phyloP scores from a whole-genome alignment of 768 basidiomycete species.

The Rhodotorula paludigena region DNA sequence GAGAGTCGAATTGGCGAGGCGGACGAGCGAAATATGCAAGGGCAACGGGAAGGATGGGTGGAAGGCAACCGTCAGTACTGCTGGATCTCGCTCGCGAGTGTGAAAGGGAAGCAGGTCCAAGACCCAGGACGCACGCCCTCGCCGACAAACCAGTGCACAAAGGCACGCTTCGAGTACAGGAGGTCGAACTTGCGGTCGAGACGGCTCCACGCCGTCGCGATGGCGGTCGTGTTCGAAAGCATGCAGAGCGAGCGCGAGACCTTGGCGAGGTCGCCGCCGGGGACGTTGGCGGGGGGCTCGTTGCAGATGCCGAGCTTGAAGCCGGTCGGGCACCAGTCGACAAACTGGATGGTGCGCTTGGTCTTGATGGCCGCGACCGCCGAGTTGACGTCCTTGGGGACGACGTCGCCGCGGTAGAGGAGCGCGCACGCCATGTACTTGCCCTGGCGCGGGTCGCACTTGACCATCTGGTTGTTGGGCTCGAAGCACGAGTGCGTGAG shows the following conservation, averaged over 20 bases:
- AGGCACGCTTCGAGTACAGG: constrained; percentile 55
- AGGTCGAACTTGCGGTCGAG: constrained; percentile 97
- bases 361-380: constrained; percentile 94
- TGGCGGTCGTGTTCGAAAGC: constrained; percentile 92
- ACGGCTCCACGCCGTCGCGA: constrained; percentile 91
- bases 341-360: constrained; percentile 95
- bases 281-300: constrained; percentile 84
- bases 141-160: constrained; percentile 60
- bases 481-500: constrained; percentile 99
- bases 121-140: too few species aligned
- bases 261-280: constrained; percentile 92
- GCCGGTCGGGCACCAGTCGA: constrained; percentile 97
- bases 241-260: constrained; percentile 91
- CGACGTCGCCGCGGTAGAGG: constrained; percentile 41
- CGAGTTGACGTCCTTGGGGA: constrained; percentile 66
- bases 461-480: constrained; percentile 90
- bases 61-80: too few species aligned
- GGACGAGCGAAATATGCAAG: too few species aligned
- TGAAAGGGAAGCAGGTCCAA: too few species aligned
- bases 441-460: constrained; percentile 93
- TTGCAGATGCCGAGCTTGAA: constrained; percentile 99
- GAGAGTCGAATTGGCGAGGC: too few species aligned
- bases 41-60: too few species aligned
- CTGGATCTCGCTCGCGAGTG: too few species aligned
- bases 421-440: constrained; percentile 70